A percentile compares a stretch with the other conserved stretches of the same genome.
These are phyloP conservation scores for Magnusiomyces tetraspermus DNA, from an alignment of 1,139 yeast genomes.

Conservation along the genomic window DNA sequence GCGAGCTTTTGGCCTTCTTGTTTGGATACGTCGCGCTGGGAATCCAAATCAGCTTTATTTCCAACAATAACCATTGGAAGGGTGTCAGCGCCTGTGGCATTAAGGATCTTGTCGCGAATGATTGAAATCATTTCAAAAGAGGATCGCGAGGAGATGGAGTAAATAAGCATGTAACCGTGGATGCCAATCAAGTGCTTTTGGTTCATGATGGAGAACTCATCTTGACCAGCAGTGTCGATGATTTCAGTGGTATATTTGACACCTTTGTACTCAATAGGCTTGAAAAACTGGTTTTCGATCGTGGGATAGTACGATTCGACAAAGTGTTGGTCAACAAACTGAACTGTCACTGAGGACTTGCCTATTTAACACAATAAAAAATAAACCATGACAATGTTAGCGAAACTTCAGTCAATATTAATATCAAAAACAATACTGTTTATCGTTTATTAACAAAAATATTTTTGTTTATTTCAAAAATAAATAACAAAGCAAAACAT, in stretches of 20 bases:
- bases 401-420: too few relatives aligned
- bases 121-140: slow-evolving; percentile 72
- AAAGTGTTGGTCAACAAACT: slow-evolving; percentile 81
- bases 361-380: slow-evolving; percentile 29
- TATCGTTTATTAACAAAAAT: not conserved
- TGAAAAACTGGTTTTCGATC: slow-evolving; percentile 80
- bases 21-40: slow-evolving; percentile 48
- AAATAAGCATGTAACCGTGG: slow-evolving; percentile 76
- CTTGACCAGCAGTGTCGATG: slow-evolving; percentile 87
- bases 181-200: slow-evolving; percentile 77
- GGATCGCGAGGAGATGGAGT: slow-evolving; percentile 69
- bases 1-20: slow-evolving; percentile 62
- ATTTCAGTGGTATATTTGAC: slow-evolving; percentile 78
- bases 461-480: not conserved
- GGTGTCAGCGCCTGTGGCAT: slow-evolving; percentile 59
- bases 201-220: slow-evolving; percentile 76
- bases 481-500: slow-evolving; percentile 14
- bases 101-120: slow-evolving; percentile 76
- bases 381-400: not conserved
- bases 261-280: slow-evolving; percentile 58
- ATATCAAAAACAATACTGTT: not conserved
- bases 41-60: slow-evolving; percentile 68
- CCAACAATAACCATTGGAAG: slow-evolving; percentile 80
- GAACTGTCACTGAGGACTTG: slow-evolving; percentile 76
- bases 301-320: slow-evolving; percentile 90